phyloP scores from a whole-genome alignment of 441 rosid genomes.

The Bocquillonia castaneifolia region DNA sequence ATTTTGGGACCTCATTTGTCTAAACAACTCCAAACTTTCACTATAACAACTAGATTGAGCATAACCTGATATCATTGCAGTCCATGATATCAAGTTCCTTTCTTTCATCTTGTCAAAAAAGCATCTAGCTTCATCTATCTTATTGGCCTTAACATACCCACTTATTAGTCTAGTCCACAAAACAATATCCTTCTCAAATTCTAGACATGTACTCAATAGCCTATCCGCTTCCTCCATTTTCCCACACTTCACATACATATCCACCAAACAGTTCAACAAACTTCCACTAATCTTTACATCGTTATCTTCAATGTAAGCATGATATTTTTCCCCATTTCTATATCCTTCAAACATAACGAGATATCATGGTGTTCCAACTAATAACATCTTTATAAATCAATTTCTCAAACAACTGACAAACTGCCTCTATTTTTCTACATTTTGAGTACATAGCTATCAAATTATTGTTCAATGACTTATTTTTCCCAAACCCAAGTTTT shows the following conservation, averaged over 20 bases:
- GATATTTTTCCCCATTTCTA: constrained; percentile 15
- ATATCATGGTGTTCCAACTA: constrained; percentile 22
- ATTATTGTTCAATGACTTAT: constrained; percentile 27
- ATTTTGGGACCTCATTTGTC: constrained; percentile 22
- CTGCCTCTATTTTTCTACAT: constrained; percentile 19
- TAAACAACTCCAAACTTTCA: constrained; percentile 12
- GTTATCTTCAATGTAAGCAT: constrained; percentile 11
- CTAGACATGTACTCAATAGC: background rate
- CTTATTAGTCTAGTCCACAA: constrained; percentile 14
- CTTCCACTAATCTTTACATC: background rate
- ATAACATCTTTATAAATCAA: constrained; percentile 15
- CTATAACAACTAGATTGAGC: constrained; percentile 10
- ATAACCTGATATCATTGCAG: constrained; percentile 26
- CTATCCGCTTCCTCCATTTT: constrained; percentile 20
- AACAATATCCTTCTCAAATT: constrained; percentile 15
- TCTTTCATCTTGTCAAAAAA: constrained; percentile 16
- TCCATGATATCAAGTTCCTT: constrained; percentile 19
- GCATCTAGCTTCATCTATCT: constrained; percentile 19
- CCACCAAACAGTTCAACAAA: constrained; percentile 18
- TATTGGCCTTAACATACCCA: constrained; percentile 15
- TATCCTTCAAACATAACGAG: constrained; percentile 13
- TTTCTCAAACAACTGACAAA: constrained; percentile 11
- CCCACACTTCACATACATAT: constrained; percentile 27
- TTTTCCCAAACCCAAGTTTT: constrained; percentile 23
- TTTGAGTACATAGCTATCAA: constrained; percentile 27